phyloP scores from a whole-genome alignment of 345 rosid genomes.

The Sonneratia alba region DNA sequence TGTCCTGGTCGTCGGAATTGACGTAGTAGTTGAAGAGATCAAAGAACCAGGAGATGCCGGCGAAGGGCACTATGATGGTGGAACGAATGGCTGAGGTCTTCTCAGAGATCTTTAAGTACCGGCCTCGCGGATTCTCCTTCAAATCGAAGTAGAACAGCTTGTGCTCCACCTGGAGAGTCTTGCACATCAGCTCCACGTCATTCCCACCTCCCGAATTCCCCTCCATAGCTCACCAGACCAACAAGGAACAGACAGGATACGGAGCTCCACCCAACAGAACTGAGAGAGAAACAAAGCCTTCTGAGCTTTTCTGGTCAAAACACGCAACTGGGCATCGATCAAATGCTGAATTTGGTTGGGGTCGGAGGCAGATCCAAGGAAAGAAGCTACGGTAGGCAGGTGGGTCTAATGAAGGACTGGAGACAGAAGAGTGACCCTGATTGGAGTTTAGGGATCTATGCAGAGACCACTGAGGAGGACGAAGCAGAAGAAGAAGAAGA shows the following conservation, averaged over 20 bases:
- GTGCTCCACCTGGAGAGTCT: conserved; percentile 92
- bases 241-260: background rate
- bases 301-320: background rate
- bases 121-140: conserved; percentile 92
- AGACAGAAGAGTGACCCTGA: background rate
- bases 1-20: conserved; percentile 78
- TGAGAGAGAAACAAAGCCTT: background rate
- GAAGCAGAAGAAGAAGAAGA: background rate
- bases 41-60: conserved; percentile 97
- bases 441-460: conserved; percentile 4
- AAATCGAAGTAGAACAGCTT: conserved; percentile 93
- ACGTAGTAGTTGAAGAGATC: conserved; percentile 97
- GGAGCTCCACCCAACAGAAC: no score
- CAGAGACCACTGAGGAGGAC: background rate
- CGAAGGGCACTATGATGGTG: conserved; percentile 91
- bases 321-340: background rate
- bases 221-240: conserved; percentile 8
- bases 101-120: conserved; percentile 92
- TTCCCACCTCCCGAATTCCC: conserved; percentile 27
- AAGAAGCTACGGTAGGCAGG: background rate
- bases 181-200: conserved; percentile 90
- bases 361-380: background rate
- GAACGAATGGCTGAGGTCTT: conserved; percentile 95
- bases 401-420: background rate
- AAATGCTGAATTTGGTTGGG: background rate